Base-by-base conservation (phyloP, 2,329 filamentous ascomycete genomes). In the Penicillium fuscoglaucum region DNA sequence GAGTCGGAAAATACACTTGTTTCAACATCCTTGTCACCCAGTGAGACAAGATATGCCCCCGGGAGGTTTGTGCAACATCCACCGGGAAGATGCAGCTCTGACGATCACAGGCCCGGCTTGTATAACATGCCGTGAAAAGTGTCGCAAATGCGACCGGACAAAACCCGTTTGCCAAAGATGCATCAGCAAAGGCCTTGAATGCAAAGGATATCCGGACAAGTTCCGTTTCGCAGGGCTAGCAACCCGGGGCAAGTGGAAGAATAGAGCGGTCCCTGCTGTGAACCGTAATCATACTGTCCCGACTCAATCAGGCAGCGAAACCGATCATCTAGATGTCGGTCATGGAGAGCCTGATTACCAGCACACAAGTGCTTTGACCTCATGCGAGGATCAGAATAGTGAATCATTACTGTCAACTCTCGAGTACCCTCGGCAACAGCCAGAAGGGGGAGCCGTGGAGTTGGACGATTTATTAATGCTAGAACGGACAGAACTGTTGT, bases 61-160 rank as follows among this genome's bases (percentile, higher is more conserved):
- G 9, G 37, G 40, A 52, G 54, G 54, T 57, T 24, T 15, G 47
- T 57, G 8, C n/a, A n/a, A 33, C 17, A 24, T 6, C 1, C 12
- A 40, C 8, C n/a, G 7, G 15, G 40, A 31, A 45, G 26, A 26
- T 29, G 4, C 15, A 3, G 24, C 31, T 15, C 46, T 57, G 21
- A 57, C 33, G 28, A 33, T 43, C 40, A 17, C 17, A 72, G 71
- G 66, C 47, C 67, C 71, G 24, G 70, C 71, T 43, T 73, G 71
- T 56, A 55, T 68, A 57, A 73, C 71, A 56, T 73, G 71, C 52
- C 66, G 70, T 57, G 66, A 72, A 55, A 73, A 73, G 55, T 72
- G 68, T 43, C 68, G 70, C 19, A 66, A 65, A 60, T 73, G 71
- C 50, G 70, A 73, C 52, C 70, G 70, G 2, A 62, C 58, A 24